Evolutionary conservation across 176 grass and related monocot species (phyloP).

Genomic region (Avena eriantha): DNA sequence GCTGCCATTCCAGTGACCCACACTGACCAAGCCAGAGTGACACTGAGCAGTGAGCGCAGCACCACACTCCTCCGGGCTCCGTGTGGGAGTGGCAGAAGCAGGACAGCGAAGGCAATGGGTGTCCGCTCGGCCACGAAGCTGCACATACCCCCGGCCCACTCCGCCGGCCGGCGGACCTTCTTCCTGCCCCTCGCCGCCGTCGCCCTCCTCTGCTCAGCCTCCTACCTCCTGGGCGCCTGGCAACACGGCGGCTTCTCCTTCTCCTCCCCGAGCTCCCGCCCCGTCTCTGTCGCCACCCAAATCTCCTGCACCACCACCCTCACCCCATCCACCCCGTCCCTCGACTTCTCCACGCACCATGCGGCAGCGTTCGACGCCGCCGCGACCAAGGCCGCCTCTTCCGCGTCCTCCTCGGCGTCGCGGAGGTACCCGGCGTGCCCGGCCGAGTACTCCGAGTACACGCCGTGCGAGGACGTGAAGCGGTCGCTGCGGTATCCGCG

Average conservation of each 20-base stretch:
- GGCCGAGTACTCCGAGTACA: constrained; percentile 85
- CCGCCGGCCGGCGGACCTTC: constrained; percentile 37
- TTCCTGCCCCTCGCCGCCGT: constrained; percentile 50
- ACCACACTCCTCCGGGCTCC: constrained; percentile 11
- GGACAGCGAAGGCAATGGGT: constrained; percentile 36
- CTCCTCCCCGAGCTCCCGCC: constrained; percentile 5
- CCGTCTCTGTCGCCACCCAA: constrained; percentile 42
- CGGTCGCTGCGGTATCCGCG: constrained; percentile 81
- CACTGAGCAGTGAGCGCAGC: background rate
- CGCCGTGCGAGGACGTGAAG: constrained; percentile 87
- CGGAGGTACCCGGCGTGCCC: constrained; percentile 57
- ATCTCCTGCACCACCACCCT: constrained; percentile 38
- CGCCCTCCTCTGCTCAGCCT: constrained; percentile 56
- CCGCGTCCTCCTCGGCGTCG: constrained; percentile 17
- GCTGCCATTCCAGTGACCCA: background rate
- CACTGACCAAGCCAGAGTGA: background rate
- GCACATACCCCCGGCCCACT: constrained; percentile 44
- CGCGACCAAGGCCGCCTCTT: background rate
- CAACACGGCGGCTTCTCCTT: constrained; percentile 55
- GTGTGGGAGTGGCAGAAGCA: background rate
- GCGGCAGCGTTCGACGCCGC: background rate
- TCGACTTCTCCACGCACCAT: constrained; percentile 55
- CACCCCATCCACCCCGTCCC: background rate
- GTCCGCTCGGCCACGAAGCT: constrained; percentile 63
- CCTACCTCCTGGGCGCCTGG: constrained; percentile 66